Evolutionary conservation across 441 rosid species (phyloP), one percentile per base, ranked within the genome.

Genomic region (Croton laevigatus): DNA sequence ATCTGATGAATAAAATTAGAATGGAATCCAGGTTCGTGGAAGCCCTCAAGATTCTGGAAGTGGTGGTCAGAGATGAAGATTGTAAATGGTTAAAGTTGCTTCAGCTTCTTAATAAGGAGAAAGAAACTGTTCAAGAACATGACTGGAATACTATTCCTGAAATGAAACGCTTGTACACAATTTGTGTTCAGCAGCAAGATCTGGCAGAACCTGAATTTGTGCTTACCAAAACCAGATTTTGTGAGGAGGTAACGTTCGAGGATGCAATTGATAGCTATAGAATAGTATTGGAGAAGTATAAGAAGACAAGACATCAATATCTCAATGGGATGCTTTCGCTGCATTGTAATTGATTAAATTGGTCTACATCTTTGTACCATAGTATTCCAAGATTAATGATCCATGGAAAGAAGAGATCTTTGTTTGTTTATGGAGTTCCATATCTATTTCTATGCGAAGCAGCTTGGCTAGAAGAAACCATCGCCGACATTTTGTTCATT

Each of bases 311-410:
- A 74, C 84, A 76, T 70, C 87, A 82, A 65, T 88, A 88, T 62
- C 63, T 62, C 66, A 82, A 84, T 48, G 89, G 89, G 69, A 84
- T 87, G 89, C 79, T 84, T 13, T 77, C 88, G 0, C 80, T 85
- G 55, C 91, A 84, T 62, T 53, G 44, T 62, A 64, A 55, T 34
- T 76, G 54, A 79, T 51, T 20, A 42, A 36, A 19, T 23, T 37
- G 32, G 32, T 27, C 32, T 27, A 27, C 32, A 2, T n/a, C 52
- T 8, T 55, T 44, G 7, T 10, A 2, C 42, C n/a, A 16, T 20
- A 20, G 4, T 52, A 12, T 66, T 1, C 13, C 22, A 38, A 16
- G 16, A 5, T 44, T 4, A 42, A 7, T 23, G 13, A 6, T 59
- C 11, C 23, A 42, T 13, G 12, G 54, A 12, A 20, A 16, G 48